phyloP scores from a whole-genome alignment of 1,284 basidiomycete genomes.

The Phylloporus sp. region DNA sequence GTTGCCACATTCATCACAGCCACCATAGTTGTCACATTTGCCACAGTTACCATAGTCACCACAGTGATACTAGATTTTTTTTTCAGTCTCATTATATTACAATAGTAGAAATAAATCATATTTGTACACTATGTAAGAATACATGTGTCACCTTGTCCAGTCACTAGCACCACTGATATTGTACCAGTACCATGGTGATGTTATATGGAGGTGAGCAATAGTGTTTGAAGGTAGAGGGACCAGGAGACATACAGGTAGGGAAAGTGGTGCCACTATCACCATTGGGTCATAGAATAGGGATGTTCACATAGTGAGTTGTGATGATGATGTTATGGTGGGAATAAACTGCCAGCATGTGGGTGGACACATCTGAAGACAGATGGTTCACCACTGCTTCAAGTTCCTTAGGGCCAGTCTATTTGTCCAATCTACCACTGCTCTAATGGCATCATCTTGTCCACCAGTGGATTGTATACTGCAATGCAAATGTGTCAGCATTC shows the following conservation, averaged over 20 bases:
- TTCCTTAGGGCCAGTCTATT: constrained; percentile 24
- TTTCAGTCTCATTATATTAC: too few species aligned
- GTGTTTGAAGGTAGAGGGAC: too few species aligned
- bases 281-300: constrained; percentile 51
- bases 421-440: constrained; percentile 21
- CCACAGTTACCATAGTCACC: too few species aligned
- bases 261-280: constrained; percentile 56
- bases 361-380: constrained; percentile 51
- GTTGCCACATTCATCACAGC: too few species aligned
- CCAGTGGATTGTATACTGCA: constrained; percentile 63
- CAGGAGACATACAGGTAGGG: constrained; percentile 59
- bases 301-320: constrained; percentile 53
- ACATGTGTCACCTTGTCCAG: too few species aligned
- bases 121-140: too few species aligned
- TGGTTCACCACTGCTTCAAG: constrained; percentile 37
- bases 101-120: too few species aligned
- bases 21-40: too few species aligned
- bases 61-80: too few species aligned
- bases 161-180: too few species aligned
- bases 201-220: too few species aligned
- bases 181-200: too few species aligned
- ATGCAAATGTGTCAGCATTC: constrained; percentile 19
- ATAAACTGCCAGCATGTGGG: constrained; percentile 64
- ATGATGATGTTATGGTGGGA: constrained; percentile 61
- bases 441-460: constrained; percentile 48